Conservation (phyloP, 1,284 basidiomycete genomes). For the Ustilago tritici region DNA sequence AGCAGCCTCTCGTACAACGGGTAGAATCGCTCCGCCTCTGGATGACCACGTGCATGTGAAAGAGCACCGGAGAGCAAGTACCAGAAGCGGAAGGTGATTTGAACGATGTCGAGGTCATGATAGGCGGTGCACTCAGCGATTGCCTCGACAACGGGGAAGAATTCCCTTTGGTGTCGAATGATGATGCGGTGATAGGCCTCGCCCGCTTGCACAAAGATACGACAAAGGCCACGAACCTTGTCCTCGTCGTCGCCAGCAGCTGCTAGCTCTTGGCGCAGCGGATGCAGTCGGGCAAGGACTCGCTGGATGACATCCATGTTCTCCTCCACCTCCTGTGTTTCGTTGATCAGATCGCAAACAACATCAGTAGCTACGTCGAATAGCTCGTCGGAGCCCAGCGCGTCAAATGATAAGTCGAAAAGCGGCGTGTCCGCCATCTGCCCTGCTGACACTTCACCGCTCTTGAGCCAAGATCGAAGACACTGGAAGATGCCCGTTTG, state of each 20-base stretch:
- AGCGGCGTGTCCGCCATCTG: conserved; percentile 83
- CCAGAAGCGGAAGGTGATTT: conserved; percentile 99
- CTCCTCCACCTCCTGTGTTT: conserved; percentile 97
- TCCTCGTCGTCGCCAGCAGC: conserved; percentile 77
- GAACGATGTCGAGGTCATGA: conserved; percentile 93
- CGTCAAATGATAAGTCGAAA: conserved; percentile 75
- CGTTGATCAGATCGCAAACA: conserved; percentile 94
- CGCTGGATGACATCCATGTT: conserved; percentile 88
- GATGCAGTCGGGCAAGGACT: conserved; percentile 77
- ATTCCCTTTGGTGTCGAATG: conserved; percentile 86
- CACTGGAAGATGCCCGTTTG: conserved; percentile 89
- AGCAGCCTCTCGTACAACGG: conserved; percentile 87
- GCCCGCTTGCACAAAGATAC: conserved; percentile 93
- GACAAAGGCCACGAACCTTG: conserved; percentile 87
- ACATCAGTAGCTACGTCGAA: conserved; percentile 94
- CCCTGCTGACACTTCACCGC: conserved; percentile 82
- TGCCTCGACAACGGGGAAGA: conserved; percentile 93
- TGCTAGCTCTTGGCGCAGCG: conserved; percentile 52
- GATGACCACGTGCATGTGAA: conserved; percentile 73
- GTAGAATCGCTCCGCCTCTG: conserved; percentile 73
- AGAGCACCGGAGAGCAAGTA: conserved; percentile 73
- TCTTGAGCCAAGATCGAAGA: conserved; percentile 85
- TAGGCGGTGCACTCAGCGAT: conserved; percentile 94
- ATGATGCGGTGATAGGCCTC: conserved; percentile 94
- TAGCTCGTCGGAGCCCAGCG: conserved; percentile 75